Base-by-base conservation (phyloP, 441 rosid species). In the Pelargonium fulgidum region DNA sequence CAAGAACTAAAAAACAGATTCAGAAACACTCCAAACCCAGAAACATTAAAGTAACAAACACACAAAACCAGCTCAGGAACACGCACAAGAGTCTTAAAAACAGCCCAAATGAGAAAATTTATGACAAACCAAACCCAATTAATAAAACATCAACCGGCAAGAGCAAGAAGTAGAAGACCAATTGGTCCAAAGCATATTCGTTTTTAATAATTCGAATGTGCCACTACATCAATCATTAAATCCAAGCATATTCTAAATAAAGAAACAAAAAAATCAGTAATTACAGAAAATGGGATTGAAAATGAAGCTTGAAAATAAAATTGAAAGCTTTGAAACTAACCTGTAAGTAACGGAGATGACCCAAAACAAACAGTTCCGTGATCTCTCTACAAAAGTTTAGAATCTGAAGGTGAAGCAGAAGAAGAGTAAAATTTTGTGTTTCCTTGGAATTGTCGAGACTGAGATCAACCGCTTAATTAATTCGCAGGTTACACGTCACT, bases 141-240 rank as follows among this genome's bases (percentile, higher is more conserved):
- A 47, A 77, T 58, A 14, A 73, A 69, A 73, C 74, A 66, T 36
- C 65, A 70, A 77, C 80, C 66, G 70, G 72, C 70, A 33, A 58
- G 11, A 20, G 63, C 63, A 20, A 66, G 67, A 68, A 62, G 65
- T 14, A 50, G 54, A 73, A 69, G 62, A 68, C 74, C 63, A 72
- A 73, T 73, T 75, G 67, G 77, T 7, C 65, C 2, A 77, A 76
- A 71, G 90, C 79, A 86, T 88, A 85, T 86, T 82, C 87, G 71
- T 14, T 71, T 45, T 74, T 26, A 71, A 52, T 65, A 59, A 73
- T 79, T 74, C 76, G 83, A 79, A 83, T 77, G 82, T 76, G 73
- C 78, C 81, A 29, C 75, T 42, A 36, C 42, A 17, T 50, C 39
- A 64, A 16, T 26, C 62, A 45, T 50, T 33, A 68, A 68, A 75